phyloP scores from a whole-genome alignment of 139 green algal genomes.

The Coelastrella sp. region DNA sequence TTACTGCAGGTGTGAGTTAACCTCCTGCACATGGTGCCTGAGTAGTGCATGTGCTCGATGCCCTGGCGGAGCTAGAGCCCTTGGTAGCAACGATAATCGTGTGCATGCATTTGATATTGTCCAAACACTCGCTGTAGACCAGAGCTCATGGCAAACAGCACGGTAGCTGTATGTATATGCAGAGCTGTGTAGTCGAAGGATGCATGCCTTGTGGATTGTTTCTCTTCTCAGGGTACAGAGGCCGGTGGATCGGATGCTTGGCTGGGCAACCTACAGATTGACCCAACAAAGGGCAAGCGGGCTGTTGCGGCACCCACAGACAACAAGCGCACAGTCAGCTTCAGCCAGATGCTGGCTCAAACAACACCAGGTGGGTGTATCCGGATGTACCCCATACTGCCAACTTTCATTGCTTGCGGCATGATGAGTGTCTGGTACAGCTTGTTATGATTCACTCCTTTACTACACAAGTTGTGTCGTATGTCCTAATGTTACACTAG shows the following conservation, averaged over 20 bases:
- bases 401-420: not conserved
- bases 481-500: too few relatives aligned
- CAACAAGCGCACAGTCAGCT: not conserved
- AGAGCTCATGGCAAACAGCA: too few relatives aligned
- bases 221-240: not conserved
- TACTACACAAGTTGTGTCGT: too few relatives aligned
- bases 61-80: not conserved
- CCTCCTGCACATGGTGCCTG: not conserved
- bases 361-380: constrained; percentile 42
- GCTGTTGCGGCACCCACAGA: constrained; percentile 42
- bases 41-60: not conserved
- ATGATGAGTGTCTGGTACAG: not conserved
- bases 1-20: not conserved
- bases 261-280: constrained; percentile 53
- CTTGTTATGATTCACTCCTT: not conserved
- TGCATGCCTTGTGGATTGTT: not conserved
- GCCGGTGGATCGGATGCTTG: constrained; percentile 46
- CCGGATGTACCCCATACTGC: too few relatives aligned
- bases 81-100: not conserved
- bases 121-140: too few relatives aligned
- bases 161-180: not conserved
- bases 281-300: constrained; percentile 52
- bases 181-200: not conserved
- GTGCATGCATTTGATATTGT: too few relatives aligned
- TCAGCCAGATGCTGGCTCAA: constrained; percentile 49